These are phyloP conservation scores for Filosporella fistucella DNA, from an alignment of 495 filamentous ascomycete species.

Conservation along the genomic window DNA sequence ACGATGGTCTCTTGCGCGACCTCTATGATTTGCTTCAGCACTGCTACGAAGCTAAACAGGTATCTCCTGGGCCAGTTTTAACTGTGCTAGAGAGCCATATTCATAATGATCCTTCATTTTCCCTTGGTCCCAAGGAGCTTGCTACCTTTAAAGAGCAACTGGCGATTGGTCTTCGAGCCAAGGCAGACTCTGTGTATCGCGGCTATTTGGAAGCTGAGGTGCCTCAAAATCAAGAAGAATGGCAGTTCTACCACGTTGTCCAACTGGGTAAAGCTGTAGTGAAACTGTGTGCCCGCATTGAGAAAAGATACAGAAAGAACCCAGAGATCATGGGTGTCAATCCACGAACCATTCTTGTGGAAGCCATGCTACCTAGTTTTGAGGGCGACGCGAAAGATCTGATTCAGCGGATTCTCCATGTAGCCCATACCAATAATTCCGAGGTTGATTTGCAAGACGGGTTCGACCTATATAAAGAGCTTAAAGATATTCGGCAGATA, in stretches of 20 bases:
- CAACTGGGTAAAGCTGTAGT: slow-evolving; percentile 81
- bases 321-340: slow-evolving; percentile 89
- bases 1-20: slow-evolving; percentile 82
- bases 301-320: slow-evolving; percentile 86
- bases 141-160: slow-evolving; percentile 66
- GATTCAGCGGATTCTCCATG: slow-evolving; percentile 71
- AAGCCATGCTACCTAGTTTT: slow-evolving; percentile 82
- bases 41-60: slow-evolving; percentile 84
- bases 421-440: slow-evolving; percentile 57
- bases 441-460: slow-evolving; percentile 87
- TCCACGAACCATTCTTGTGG: slow-evolving; percentile 74
- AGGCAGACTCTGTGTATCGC: slow-evolving; percentile 70
- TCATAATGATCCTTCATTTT: slow-evolving; percentile 70
- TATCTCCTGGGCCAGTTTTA: slow-evolving; percentile 72
- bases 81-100: slow-evolving; percentile 82
- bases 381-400: slow-evolving; percentile 82
- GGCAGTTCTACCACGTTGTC: slow-evolving; percentile 84
- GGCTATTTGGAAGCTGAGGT: slow-evolving; percentile 67
- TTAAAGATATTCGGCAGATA: slow-evolving; percentile 77
- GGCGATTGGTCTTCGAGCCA: slow-evolving; percentile 63
- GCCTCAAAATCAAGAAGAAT: slow-evolving; percentile 67
- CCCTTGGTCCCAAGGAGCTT: slow-evolving; percentile 59
- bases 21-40: slow-evolving; percentile 81
- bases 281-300: slow-evolving; percentile 75
- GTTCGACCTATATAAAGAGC: slow-evolving; percentile 86